These are phyloP conservation scores for Scutellaria baicalensis DNA, from an alignment of 257 asterid genomes.

Conservation along the genomic window DNA sequence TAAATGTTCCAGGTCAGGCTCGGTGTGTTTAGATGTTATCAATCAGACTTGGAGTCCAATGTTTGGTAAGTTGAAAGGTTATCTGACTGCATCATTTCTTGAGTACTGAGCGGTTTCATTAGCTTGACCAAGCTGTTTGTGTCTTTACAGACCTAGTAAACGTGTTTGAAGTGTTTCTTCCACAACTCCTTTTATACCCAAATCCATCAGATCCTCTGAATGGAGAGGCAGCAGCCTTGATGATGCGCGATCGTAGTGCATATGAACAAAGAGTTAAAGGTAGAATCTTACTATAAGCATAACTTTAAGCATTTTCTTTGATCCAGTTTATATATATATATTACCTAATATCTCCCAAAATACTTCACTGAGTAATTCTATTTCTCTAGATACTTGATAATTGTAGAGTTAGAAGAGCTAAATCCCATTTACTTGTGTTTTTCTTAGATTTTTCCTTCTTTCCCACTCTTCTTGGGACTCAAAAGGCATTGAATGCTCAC, in stretches of 20 bases:
- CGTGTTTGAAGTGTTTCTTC: slow-evolving; percentile 91
- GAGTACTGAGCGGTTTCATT: neutral
- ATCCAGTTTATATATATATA: neutral
- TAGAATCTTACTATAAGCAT: slow-evolving; percentile 17
- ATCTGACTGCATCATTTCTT: neutral
- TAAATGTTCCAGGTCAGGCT: slow-evolving; percentile 64
- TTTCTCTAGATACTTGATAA: neutral
- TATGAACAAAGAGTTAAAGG: slow-evolving; percentile 85
- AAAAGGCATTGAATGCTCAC: too few relatives aligned
- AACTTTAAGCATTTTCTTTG: neutral
- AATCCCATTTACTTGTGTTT: too few relatives aligned
- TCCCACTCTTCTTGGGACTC: too few relatives aligned
- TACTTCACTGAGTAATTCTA: neutral
- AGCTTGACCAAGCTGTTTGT: neutral
- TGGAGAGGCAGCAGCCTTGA: slow-evolving; percentile 89
- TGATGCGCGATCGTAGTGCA: slow-evolving; percentile 73
- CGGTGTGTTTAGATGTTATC: slow-evolving; percentile 90
- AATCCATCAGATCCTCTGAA: slow-evolving; percentile 89
- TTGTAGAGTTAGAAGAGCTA: neutral
- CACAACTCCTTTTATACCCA: slow-evolving; percentile 89
- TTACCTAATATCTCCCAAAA: neutral
- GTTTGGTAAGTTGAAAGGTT: slow-evolving; percentile 53
- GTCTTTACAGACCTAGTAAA: slow-evolving; percentile 67
- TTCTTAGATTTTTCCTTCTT: too few relatives aligned
- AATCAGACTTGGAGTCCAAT: slow-evolving; percentile 97